Conservation (phyloP, 108 stramenopile species). For the Fistulifera pelliculosa region DNA sequence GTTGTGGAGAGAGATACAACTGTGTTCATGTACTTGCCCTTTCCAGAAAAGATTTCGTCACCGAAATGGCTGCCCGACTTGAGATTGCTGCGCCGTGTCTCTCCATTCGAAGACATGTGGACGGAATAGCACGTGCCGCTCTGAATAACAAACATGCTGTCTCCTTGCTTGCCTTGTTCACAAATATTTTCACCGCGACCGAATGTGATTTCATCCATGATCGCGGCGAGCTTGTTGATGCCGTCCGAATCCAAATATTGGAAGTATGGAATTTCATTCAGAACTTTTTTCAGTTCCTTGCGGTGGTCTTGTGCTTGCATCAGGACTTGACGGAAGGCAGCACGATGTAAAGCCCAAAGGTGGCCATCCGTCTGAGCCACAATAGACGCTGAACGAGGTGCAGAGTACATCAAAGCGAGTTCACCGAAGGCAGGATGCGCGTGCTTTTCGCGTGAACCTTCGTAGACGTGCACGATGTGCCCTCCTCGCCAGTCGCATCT, state of each 20-base stretch:
- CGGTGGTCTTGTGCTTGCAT: constrained; percentile 51
- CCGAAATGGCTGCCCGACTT: constrained; percentile 59
- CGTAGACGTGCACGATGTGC: constrained; percentile 85
- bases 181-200: constrained; percentile 75
- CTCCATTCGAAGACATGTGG: constrained; percentile 7
- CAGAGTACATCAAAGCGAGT: constrained; percentile 86
- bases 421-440: constrained; percentile 90
- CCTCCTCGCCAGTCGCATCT: constrained; percentile 52
- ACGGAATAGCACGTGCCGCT: constrained; percentile 53
- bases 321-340: constrained; percentile 83
- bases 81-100: constrained; percentile 20
- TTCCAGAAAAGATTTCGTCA: constrained; percentile 44
- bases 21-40: constrained; percentile 34
- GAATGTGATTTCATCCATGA: constrained; percentile 70
- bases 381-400: constrained; percentile 88
- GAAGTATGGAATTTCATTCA: constrained; percentile 59
- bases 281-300: constrained; percentile 59
- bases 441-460: constrained; percentile 70
- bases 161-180: constrained; percentile 77
- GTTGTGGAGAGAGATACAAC: constrained; percentile 40
- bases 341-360: constrained; percentile 89
- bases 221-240: constrained; percentile 60
- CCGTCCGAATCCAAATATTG: constrained; percentile 50
- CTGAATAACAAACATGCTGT: constrained; percentile 67
- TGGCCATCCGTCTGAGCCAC: constrained; percentile 80